These are phyloP conservation scores for Prunus salicina DNA, from an alignment of 306 rosid species.

Conservation along the genomic window DNA sequence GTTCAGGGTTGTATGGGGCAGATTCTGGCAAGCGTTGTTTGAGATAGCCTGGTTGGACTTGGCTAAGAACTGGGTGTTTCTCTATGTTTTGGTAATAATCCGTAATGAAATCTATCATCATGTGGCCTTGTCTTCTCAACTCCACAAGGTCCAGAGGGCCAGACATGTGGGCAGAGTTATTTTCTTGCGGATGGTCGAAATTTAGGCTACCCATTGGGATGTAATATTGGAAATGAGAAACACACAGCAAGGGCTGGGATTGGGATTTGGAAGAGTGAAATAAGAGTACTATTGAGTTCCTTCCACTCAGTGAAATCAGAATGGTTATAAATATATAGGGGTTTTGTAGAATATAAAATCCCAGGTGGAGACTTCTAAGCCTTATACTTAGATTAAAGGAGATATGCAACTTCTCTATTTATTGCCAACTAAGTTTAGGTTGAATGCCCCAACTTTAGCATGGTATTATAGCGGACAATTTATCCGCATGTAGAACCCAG, in stretches of 20 bases:
- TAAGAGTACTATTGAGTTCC: background rate
- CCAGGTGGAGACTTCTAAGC: too few relatives aligned
- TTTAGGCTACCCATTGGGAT: slow-evolving; percentile 16
- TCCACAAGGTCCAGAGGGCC: slow-evolving; percentile 29
- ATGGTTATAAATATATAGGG: too few relatives aligned
- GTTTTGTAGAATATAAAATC: too few relatives aligned
- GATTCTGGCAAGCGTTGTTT: slow-evolving; percentile 16
- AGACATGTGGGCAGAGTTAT: background rate
- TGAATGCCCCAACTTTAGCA: background rate
- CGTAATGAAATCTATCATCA: slow-evolving; percentile 36
- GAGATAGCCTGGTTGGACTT: slow-evolving; percentile 35
- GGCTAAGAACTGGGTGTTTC: slow-evolving; percentile 34
- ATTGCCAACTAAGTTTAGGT: too few relatives aligned
- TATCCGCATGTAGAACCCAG: too few relatives aligned
- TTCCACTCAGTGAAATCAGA: background rate
- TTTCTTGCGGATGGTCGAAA: background rate
- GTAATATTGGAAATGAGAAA: background rate
- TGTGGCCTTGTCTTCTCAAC: slow-evolving; percentile 38
- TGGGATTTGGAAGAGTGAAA: background rate
- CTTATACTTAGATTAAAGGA: too few relatives aligned
- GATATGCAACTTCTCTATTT: too few relatives aligned
- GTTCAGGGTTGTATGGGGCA: slow-evolving; percentile 30
- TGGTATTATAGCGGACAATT: background rate
- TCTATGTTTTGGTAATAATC: slow-evolving; percentile 34
- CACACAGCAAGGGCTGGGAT: background rate